Base-by-base conservation (phyloP, 116 monocot genomes). In the Zostera marina region DNA sequence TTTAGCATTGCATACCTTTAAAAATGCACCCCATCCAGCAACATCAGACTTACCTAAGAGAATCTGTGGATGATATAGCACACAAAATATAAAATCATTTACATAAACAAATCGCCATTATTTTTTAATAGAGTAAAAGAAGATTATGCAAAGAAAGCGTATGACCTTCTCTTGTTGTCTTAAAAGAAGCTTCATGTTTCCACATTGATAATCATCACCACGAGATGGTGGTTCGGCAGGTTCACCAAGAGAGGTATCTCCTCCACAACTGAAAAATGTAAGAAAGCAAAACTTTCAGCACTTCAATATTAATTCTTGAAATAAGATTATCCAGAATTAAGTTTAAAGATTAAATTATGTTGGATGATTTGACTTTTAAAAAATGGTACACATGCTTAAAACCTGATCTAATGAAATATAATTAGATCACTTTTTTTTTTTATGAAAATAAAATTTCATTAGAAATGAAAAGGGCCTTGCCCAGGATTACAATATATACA, bases 1-100 rank as follows among this genome's bases (percentile, higher is more conserved):
- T 22, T 22, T 7, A 21, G 17, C 22, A 41, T 9, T 43, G 11
- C 46, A 47, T 44, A 91, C 99, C 81, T 83, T 86, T 63, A 91
- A 71, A 65, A 91, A 99, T 17, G 99, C 99, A 66, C 99, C 99
- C 99, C 99, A 99, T 61, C 99, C 99, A 53, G 99, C 91, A 73
- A 99, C 84, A 73, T 87, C 83, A 53, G 99, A 99, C 51, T 68
- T 85, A 24, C 80, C 78, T 66, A 99, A 70, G 20, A 99, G 77
- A 52, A 99, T 91, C 99, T 99, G 32, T 32, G 72, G 26, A 24
- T 59, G 26, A 46, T 51, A 58, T 32, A 32, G 32, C 32, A 32
- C 32, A 32, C 32, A 32, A 32, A 32, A 32, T 32, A 32, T 32
- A 32, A 32, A 32, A 32, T 32, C 2, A 32, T 32, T 3, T 32